Conservation (phyloP, 2,329 filamentous ascomycete species). For the Fusarium coicis region DNA sequence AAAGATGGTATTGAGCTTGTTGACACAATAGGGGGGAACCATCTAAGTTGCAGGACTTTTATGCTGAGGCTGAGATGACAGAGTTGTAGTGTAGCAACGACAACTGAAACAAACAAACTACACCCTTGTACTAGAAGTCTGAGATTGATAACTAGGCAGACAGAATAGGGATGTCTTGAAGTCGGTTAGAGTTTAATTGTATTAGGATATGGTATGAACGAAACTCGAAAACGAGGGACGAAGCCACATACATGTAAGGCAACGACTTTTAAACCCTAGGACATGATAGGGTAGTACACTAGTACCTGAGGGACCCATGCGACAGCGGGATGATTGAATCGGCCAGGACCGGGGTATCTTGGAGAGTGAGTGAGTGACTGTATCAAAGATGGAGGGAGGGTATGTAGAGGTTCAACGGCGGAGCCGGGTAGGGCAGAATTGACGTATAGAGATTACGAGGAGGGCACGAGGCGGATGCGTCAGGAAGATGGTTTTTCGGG, state of each 20-base stretch:
- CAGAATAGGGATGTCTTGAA: background rate
- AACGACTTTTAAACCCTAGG: constrained; percentile 30
- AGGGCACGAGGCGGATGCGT: constrained; percentile 31
- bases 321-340: constrained; percentile 39
- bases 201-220: constrained; percentile 13
- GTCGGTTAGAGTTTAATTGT: constrained; percentile 14
- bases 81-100: background rate
- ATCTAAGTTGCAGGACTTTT: constrained; percentile 10
- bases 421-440: constrained; percentile 41
- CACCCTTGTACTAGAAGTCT: background rate
- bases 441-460: constrained; percentile 39
- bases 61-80: background rate
- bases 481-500: background rate
- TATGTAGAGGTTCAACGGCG: background rate
- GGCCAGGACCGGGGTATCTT: constrained; percentile 35
- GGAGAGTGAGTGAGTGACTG: constrained; percentile 14
- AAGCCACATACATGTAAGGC: constrained; percentile 38
- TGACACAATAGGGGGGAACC: background rate
- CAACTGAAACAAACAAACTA: background rate
- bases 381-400: constrained; percentile 29
- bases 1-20: background rate
- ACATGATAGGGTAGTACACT: constrained; percentile 15
- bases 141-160: constrained; percentile 14
- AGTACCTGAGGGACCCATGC: constrained; percentile 38
- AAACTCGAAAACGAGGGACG: constrained; percentile 26